Evolutionary conservation across 2,329 filamentous ascomycete species (phyloP).

Genomic region (Fusarium longipes): DNA sequence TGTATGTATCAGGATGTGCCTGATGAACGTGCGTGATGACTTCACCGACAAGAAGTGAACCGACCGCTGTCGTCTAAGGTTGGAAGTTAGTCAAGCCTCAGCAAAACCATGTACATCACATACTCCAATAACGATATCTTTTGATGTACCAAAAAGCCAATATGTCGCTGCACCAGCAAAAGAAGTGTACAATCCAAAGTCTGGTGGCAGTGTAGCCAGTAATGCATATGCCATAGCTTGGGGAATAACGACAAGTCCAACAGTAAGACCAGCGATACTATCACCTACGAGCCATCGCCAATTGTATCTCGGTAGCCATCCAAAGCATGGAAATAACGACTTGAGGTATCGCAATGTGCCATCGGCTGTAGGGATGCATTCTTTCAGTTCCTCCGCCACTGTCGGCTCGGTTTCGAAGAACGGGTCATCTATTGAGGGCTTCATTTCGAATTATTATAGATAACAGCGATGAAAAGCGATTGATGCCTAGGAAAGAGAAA

Average conservation of each 20-base stretch:
- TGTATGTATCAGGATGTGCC: constrained; percentile 50
- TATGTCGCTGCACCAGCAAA: constrained; percentile 85
- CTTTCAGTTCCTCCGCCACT: not conserved
- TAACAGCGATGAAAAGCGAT: not conserved
- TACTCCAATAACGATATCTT: constrained; percentile 83
- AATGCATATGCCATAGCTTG: constrained; percentile 85
- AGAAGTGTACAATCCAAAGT: constrained; percentile 83
- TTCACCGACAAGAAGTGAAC: constrained; percentile 63
- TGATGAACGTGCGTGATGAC: constrained; percentile 55
- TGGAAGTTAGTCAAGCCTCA: not conserved
- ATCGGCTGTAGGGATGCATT: constrained; percentile 6
- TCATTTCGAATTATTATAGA: not conserved
- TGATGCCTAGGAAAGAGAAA: not conserved
- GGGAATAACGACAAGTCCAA: constrained; percentile 78
- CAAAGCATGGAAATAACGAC: constrained; percentile 8
- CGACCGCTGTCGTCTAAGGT: constrained; percentile 64
- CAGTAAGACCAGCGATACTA: constrained; percentile 45
- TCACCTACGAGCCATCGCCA: constrained; percentile 26
- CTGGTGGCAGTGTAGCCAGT: constrained; percentile 72
- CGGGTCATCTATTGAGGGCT: not conserved
- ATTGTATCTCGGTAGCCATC: constrained; percentile 15
- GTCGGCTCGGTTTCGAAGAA: constrained; percentile 14
- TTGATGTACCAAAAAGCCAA: constrained; percentile 87
- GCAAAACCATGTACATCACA: not conserved
- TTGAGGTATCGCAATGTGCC: constrained; percentile 4